These are phyloP conservation scores for Trichoderma sp. DNA, from an alignment of 2,329 filamentous ascomycete species.

Conservation along the genomic window DNA sequence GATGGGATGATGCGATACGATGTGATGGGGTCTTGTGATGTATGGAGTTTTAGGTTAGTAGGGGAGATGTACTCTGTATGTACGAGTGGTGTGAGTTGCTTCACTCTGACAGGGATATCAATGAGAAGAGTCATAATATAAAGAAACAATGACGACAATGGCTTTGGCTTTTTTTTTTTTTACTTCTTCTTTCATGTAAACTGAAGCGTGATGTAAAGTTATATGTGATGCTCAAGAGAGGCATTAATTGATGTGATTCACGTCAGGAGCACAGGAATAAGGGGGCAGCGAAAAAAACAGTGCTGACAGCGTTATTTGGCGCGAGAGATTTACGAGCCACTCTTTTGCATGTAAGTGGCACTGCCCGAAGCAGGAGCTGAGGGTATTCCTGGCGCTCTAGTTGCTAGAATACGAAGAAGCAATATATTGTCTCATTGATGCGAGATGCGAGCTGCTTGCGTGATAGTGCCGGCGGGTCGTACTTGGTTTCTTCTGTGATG, in stretches of 20 bases:
- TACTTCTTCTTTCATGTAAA: neutral
- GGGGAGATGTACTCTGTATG: neutral
- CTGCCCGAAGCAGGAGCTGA: neutral
- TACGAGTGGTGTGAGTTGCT: neutral
- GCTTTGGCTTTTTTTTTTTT: neutral
- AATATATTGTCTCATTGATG: neutral
- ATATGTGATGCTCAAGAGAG: neutral
- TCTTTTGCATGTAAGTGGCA: slow-evolving; percentile 1
- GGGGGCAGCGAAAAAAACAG: neutral
- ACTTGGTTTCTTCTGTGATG: neutral
- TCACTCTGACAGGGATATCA: neutral
- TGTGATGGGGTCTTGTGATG: neutral
- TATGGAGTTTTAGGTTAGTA: neutral
- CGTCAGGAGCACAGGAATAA: neutral
- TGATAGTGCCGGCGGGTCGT: neutral
- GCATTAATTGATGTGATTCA: neutral
- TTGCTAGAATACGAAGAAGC: neutral
- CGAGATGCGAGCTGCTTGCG: slow-evolving; percentile 7
- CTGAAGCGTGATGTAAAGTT: neutral
- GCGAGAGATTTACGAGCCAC: neutral
- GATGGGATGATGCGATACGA: neutral
- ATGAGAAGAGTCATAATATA: neutral
- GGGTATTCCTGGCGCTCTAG: neutral
- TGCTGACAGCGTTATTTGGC: neutral
- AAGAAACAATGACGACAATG: neutral